phyloP scores from a whole-genome alignment of 805 yeast genomes.

The Candida cerambycidarum region DNA sequence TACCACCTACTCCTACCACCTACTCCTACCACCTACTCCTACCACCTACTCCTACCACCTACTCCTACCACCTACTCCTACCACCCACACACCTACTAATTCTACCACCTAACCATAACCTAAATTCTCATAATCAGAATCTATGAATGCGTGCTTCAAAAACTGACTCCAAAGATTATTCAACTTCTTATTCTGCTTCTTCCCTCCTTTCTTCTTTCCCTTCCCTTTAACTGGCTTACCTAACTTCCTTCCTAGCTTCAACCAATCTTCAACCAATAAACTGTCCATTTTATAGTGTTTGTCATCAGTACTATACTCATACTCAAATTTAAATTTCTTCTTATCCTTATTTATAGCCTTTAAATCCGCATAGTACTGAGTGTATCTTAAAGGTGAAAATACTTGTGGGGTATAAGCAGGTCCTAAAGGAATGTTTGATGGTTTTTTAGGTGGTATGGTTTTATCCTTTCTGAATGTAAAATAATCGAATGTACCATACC shows the following conservation, averaged over 20 bases:
- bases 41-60: too few relatives aligned
- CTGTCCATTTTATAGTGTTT: conserved; percentile 52
- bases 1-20: too few relatives aligned
- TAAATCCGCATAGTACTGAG: conserved; percentile 74
- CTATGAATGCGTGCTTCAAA: conserved; percentile 59
- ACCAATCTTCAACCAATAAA: conserved; percentile 62
- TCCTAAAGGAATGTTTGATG: conserved; percentile 54
- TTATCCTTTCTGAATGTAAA: conserved; percentile 44
- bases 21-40: too few relatives aligned
- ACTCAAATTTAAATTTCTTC: conserved; percentile 53
- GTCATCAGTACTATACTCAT: conserved; percentile 71
- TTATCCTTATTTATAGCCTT: conserved; percentile 43
- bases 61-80: not conserved
- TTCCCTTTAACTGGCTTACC: conserved; percentile 40
- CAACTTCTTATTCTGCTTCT: conserved; percentile 17
- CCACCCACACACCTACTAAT: not conserved
- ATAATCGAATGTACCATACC: conserved; percentile 7
- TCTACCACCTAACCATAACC: conserved; percentile 31
- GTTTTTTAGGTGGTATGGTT: conserved; percentile 63
- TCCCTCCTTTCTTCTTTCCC: not conserved
- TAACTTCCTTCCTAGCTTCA: conserved; percentile 53
- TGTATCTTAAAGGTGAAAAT: conserved; percentile 70
- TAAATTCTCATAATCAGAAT: conserved; percentile 61
- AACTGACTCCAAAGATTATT: conserved; percentile 57
- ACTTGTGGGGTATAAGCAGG: conserved; percentile 75